phyloP scores from a whole-genome alignment of 805 yeast genomes.

The Cyberlindnera veronae region DNA sequence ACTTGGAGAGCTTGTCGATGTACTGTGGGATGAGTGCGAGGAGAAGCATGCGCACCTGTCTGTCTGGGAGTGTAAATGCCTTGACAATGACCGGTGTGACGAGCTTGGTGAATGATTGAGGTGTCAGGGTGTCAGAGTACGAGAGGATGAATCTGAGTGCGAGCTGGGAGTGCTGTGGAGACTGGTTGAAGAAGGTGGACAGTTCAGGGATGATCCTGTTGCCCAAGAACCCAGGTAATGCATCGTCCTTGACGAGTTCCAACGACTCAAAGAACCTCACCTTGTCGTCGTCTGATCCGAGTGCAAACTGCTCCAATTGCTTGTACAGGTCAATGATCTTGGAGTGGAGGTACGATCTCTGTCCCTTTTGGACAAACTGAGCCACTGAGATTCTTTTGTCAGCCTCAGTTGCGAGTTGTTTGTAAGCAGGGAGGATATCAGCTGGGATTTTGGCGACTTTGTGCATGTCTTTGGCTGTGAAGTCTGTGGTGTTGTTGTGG shows the following conservation, averaged over 20 bases:
- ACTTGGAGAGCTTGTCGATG: conserved; percentile 46
- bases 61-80: conserved; percentile 63
- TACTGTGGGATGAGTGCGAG: conserved; percentile 59
- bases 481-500: conserved; percentile 30
- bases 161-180: conserved; percentile 28
- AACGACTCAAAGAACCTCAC: conserved; percentile 39
- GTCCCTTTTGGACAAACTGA: conserved; percentile 27
- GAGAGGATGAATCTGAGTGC: conserved; percentile 29
- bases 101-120: conserved; percentile 35
- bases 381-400: conserved; percentile 35
- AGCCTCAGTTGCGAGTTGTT: conserved; percentile 41
- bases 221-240: conserved; percentile 54
- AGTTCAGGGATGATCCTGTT: conserved; percentile 71
- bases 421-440: conserved; percentile 30
- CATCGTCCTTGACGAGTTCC: conserved; percentile 31
- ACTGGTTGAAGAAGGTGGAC: conserved; percentile 37
- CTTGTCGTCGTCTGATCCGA: conserved; percentile 53
- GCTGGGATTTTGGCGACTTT: conserved; percentile 33
- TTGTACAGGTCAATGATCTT: conserved; percentile 49
- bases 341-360: conserved; percentile 33
- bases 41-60: conserved; percentile 73
- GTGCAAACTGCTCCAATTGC: conserved; percentile 51
- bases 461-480: conserved; percentile 9
- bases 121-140: conserved; percentile 31
- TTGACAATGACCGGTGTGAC: conserved; percentile 63